These are phyloP conservation scores for Fraxinus sp. DNA, from an alignment of 305 asterid species.

Conservation along the genomic window DNA sequence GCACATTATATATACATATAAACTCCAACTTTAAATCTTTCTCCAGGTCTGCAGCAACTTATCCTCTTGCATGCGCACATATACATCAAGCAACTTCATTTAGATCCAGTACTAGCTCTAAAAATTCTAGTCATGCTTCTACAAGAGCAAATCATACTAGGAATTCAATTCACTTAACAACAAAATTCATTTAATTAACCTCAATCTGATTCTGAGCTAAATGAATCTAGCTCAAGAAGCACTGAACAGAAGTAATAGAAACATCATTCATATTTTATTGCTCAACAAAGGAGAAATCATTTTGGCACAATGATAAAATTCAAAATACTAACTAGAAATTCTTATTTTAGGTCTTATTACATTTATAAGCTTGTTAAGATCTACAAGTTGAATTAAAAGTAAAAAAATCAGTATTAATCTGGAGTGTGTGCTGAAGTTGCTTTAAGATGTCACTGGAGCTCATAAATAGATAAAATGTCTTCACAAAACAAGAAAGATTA, in stretches of 20 bases:
- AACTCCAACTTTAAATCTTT: not conserved
- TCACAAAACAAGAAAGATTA: not conserved
- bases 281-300: not conserved
- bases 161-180: not conserved
- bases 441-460: not conserved
- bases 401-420: not conserved
- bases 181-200: not conserved
- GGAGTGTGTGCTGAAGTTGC: not conserved
- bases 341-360: not conserved
- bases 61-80: slow-evolving; percentile 5
- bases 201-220: not conserved
- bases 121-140: not conserved
- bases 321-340: not conserved
- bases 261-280: not conserved
- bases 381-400: not conserved
- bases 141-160: not conserved
- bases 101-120: not conserved
- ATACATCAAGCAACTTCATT: slow-evolving; percentile 1
- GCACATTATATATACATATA: not conserved
- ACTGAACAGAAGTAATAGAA: not conserved
- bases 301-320: not conserved
- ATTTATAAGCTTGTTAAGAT: not conserved
- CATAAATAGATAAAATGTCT: not conserved
- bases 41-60: not conserved
- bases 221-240: not conserved